These are phyloP conservation scores for Hordeum pubiflorum DNA, from an alignment of 202 grass and related monocot genomes.

Conservation along the genomic window DNA sequence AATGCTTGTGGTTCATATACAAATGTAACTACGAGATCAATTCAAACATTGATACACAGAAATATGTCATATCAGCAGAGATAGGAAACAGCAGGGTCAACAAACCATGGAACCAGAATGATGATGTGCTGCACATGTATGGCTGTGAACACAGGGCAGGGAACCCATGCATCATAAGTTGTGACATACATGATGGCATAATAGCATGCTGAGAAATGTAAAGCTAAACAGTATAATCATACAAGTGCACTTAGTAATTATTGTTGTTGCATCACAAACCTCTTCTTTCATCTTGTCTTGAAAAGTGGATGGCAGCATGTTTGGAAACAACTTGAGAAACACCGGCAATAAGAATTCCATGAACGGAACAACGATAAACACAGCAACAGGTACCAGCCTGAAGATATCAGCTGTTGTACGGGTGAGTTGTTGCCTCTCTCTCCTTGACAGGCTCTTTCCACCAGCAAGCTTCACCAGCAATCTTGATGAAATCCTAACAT, in stretches of 20 bases:
- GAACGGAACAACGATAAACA: conserved; percentile 97
- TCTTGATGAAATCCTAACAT: conserved; percentile 81
- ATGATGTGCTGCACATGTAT: neutral
- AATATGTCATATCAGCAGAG: neutral
- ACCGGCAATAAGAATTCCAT: conserved; percentile 95
- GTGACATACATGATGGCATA: neutral
- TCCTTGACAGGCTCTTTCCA: conserved; percentile 85
- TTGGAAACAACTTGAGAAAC: conserved; percentile 83
- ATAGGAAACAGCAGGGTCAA: neutral
- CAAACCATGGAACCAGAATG: neutral
- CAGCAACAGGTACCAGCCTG: conserved; percentile 84
- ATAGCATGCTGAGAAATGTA: neutral
- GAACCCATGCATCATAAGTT: neutral
- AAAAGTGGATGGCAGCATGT: conserved; percentile 97
- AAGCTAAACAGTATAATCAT: conserved; percentile 13
- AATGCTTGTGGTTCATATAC: neutral
- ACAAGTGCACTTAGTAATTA: neutral
- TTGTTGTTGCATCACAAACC: conserved; percentile 32
- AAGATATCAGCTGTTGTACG: conserved; percentile 94
- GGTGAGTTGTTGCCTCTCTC: conserved; percentile 82
- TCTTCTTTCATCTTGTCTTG: conserved; percentile 98
- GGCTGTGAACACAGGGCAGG: neutral
- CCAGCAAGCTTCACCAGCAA: conserved; percentile 78
- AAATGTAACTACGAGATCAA: conserved; percentile 10
- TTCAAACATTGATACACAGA: conserved; percentile 27